Conservation (phyloP, 1,139 yeast genomes). For the Candida tropicalis region DNA sequence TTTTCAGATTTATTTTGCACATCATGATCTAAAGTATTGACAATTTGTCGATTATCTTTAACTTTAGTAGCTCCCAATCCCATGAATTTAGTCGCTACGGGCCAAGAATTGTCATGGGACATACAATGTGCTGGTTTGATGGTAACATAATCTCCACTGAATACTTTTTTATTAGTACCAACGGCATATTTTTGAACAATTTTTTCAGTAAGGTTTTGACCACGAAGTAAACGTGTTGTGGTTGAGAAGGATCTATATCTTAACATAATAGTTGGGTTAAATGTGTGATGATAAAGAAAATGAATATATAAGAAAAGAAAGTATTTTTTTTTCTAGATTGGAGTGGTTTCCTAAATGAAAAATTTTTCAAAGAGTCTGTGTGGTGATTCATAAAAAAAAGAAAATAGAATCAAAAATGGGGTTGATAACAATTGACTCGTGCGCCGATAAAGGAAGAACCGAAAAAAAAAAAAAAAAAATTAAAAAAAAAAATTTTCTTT, state of each 20-base stretch:
- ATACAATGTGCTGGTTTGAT: conserved; percentile 96
- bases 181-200: conserved; percentile 93
- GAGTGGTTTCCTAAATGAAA: no score
- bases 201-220: conserved; percentile 91
- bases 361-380: background rate
- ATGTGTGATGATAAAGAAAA: background rate
- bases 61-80: conserved; percentile 89
- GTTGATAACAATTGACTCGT: background rate
- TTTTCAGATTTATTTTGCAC: conserved; percentile 91
- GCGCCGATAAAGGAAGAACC: conserved; percentile 3
- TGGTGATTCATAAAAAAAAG: background rate
- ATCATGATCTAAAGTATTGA: conserved; percentile 95
- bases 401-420: background rate
- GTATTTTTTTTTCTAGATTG: no score
- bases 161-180: conserved; percentile 65
- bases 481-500: conserved; percentile 6
- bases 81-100: conserved; percentile 95
- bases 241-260: conserved; percentile 14
- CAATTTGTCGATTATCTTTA: conserved; percentile 85
- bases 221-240: conserved; percentile 28
- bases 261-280: conserved; percentile 9
- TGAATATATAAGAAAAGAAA: no score
- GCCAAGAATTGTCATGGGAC: conserved; percentile 99
- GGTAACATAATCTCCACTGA: conserved; percentile 91
- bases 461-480: conserved; percentile 7